Conservation (phyloP, 768 basidiomycete genomes). For the Leccinum boreale region DNA sequence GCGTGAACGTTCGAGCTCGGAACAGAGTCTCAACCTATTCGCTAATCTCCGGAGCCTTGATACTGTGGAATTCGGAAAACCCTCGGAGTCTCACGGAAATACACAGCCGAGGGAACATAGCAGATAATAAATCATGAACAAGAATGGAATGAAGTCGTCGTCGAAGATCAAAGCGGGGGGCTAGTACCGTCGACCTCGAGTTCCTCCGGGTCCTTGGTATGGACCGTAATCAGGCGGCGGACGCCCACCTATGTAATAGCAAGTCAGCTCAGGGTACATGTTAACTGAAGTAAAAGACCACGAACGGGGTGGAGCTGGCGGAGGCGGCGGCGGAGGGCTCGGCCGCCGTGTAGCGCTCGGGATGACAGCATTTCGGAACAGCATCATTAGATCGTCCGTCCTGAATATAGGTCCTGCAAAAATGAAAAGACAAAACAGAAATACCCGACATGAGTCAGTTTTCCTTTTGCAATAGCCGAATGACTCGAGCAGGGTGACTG, state of each 20-base stretch:
- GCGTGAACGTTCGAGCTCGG: not conserved
- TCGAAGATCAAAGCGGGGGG: not conserved
- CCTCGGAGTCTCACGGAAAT: not conserved
- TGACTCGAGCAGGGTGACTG: slow-evolving; percentile 24
- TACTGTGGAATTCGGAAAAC: not conserved
- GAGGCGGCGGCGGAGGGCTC: slow-evolving; percentile 57
- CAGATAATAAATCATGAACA: slow-evolving; percentile 16
- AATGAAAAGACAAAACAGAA: slow-evolving; percentile 6
- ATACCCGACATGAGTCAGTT: slow-evolving; percentile 5
- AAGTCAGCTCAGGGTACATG: slow-evolving; percentile 4
- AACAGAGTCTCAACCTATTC: not conserved
- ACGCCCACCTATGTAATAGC: slow-evolving; percentile 46
- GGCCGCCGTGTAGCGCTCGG: slow-evolving; percentile 53
- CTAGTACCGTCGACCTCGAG: slow-evolving; percentile 42
- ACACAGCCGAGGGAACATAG: slow-evolving; percentile 1
- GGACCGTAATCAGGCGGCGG: slow-evolving; percentile 87
- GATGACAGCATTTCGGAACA: slow-evolving; percentile 79
- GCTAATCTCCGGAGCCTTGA: not conserved
- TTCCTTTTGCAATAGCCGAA: slow-evolving; percentile 13
- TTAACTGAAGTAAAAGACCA: not conserved
- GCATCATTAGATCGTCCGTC: slow-evolving; percentile 84
- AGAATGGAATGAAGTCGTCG: slow-evolving; percentile 1
- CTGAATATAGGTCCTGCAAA: slow-evolving; percentile 80
- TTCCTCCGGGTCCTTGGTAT: slow-evolving; percentile 69
- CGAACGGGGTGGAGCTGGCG: slow-evolving; percentile 44